These are phyloP conservation scores for Platanus orientalis DNA, from an alignment of 164 flowering plant species.

Conservation along the genomic window DNA sequence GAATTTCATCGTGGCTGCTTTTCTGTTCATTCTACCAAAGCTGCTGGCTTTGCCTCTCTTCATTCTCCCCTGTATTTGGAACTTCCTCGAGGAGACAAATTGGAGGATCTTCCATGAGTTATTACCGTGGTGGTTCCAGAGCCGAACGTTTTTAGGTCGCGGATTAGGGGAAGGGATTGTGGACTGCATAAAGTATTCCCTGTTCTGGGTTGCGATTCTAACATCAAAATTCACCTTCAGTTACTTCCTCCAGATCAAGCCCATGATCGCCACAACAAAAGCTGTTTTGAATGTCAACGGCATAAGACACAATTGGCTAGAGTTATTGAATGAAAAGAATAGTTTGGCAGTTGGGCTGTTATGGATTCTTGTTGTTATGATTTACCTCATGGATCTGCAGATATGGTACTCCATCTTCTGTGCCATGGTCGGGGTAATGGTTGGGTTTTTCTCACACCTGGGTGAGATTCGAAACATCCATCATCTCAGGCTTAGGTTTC, in stretches of 20 bases:
- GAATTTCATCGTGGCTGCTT: slow-evolving; percentile 56
- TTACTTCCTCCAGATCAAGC: slow-evolving; percentile 82
- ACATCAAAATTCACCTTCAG: slow-evolving; percentile 72
- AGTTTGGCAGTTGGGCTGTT: slow-evolving; percentile 50
- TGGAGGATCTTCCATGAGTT: slow-evolving; percentile 50
- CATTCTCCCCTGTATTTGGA: slow-evolving; percentile 74
- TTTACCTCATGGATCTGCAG: slow-evolving; percentile 83
- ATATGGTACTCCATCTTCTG: slow-evolving; percentile 85
- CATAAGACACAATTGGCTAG: slow-evolving; percentile 55
- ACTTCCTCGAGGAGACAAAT: slow-evolving; percentile 60
- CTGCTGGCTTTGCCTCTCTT: slow-evolving; percentile 66
- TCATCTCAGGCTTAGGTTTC: slow-evolving; percentile 85
- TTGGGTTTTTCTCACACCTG: slow-evolving; percentile 79
- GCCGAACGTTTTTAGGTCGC: slow-evolving; percentile 70
- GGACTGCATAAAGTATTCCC: slow-evolving; percentile 60
- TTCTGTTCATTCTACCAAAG: slow-evolving; percentile 68
- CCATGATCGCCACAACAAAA: slow-evolving; percentile 70
- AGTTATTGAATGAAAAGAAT: slow-evolving; percentile 72
- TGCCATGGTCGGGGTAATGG: slow-evolving; percentile 59
- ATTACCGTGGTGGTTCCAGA: slow-evolving; percentile 99
- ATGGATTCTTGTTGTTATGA: slow-evolving; percentile 79
- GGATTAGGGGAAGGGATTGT: slow-evolving; percentile 82
- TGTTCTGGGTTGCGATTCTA: slow-evolving; percentile 73
- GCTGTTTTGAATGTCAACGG: slow-evolving; percentile 31
- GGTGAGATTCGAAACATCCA: slow-evolving; percentile 82